These are phyloP conservation scores for Paxillus involutus DNA, from an alignment of 768 basidiomycete genomes.

Conservation along the genomic window DNA sequence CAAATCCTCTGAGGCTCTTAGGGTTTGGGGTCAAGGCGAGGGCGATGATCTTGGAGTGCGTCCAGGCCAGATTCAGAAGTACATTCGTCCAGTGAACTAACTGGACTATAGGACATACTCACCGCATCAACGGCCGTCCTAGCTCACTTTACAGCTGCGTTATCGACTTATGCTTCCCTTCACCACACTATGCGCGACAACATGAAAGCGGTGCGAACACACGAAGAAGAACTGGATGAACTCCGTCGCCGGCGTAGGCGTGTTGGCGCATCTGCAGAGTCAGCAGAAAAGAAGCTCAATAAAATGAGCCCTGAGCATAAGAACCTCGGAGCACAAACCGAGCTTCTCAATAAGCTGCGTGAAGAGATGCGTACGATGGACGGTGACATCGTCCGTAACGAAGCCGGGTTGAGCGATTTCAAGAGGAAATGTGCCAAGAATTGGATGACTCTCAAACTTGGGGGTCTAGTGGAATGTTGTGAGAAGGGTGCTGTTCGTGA, in stretches of 20 bases:
- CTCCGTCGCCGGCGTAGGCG: slow-evolving; percentile 68
- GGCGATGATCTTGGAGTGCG: slow-evolving; percentile 80
- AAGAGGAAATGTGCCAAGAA: slow-evolving; percentile 69
- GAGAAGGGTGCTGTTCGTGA: slow-evolving; percentile 68
- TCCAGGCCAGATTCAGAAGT: not conserved
- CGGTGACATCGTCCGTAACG: slow-evolving; percentile 79
- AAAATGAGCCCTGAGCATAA: slow-evolving; percentile 93
- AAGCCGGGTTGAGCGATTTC: slow-evolving; percentile 77
- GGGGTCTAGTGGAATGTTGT: slow-evolving; percentile 78
- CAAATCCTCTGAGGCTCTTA: slow-evolving; percentile 72
- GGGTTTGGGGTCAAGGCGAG: slow-evolving; percentile 73
- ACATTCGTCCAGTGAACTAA: not conserved
- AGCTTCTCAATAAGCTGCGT: slow-evolving; percentile 64
- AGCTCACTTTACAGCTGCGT: slow-evolving; percentile 62
- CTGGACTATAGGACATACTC: slow-evolving; percentile 63
- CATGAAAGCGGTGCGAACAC: slow-evolving; percentile 79
- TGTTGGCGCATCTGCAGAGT: slow-evolving; percentile 70
- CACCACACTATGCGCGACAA: slow-evolving; percentile 61
- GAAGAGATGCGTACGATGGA: slow-evolving; percentile 80
- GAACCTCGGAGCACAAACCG: slow-evolving; percentile 71
- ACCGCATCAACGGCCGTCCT: slow-evolving; percentile 68
- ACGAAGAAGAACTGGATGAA: slow-evolving; percentile 82
- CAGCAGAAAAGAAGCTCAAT: slow-evolving; percentile 83
- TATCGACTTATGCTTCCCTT: slow-evolving; percentile 69
- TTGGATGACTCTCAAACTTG: slow-evolving; percentile 85